Evolutionary conservation across 495 filamentous ascomycete species (phyloP), one percentile per base, ranked within the genome.

Genomic region (Penicillium goetzii): DNA sequence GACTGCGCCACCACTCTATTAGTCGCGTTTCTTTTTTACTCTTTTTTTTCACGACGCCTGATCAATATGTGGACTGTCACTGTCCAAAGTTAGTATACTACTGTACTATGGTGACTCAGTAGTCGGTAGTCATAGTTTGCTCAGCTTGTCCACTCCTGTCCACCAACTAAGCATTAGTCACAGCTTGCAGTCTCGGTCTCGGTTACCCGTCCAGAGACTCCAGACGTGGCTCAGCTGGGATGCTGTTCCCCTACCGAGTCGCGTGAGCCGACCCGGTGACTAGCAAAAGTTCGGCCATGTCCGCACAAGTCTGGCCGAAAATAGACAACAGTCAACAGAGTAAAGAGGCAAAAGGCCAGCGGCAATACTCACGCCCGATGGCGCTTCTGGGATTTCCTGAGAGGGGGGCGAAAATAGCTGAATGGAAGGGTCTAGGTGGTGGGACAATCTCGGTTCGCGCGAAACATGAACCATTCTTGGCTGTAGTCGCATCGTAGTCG

Each of bases 201-300:
- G 50, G 50, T 53, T 53, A 53, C 26, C 50, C 50, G 43, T 47
- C 19, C 19, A 12, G 9, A 12, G 25, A 19, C 43, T 32, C 30
- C 9, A 4, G 30, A 4, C 5, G 50, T 51, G 50, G 50, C 36
- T 30, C 38, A 26, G 34, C 38, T 36, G 1, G 17, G n/a, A 5
- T n/a, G n/a, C 43, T 8, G 30, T 32, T 26, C 36, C 12, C 11
- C 12, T 28, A n/a, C 62, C 40, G 56, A 64, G 56, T 59, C 56
- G 50, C 57, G 62, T 64, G 62, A 60, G 57, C 28, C 38, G 57
- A 55, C 45, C 62, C 56, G 56, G 38, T 64, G 57, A 63, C 61
- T n/a, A 7, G 15, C 10, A 4, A 45, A 38, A 2, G 33, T 30
- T 51, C 61, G 61, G 61, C 56, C 32, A 63, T 47, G 47, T 63